Percentiles rank a stretch among this genome's conserved stretches.
Conservation (phyloP, 2,329 filamentous ascomycete genomes). For the Xenosphaeropsis pyriputrescens region DNA sequence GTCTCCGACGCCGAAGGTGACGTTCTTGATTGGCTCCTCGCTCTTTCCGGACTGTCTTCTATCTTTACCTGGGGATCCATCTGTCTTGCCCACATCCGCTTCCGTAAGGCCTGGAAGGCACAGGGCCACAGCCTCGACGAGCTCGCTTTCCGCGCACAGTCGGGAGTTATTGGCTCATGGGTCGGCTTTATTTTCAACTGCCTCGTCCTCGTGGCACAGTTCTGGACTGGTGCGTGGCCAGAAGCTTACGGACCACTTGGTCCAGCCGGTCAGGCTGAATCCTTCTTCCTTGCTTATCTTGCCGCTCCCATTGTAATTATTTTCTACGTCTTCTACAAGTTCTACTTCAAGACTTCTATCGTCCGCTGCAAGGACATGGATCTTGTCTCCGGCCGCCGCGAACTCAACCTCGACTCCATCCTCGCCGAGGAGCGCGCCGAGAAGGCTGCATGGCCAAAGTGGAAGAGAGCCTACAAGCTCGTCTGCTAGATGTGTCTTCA, state of each 20-base stretch:
- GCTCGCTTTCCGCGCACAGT: conserved; percentile 68
- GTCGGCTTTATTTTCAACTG: conserved; percentile 63
- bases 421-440: conserved; percentile 71
- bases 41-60: conserved; percentile 57
- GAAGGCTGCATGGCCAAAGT: conserved; percentile 52
- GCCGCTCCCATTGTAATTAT: conserved; percentile 52
- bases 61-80: conserved; percentile 76
- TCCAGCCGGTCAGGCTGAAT: conserved; percentile 32
- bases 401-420: conserved; percentile 68
- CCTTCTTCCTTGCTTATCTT: conserved; percentile 63
- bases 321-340: conserved; percentile 63
- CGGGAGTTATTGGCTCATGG: conserved; percentile 69
- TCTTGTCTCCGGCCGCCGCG: conserved; percentile 68
- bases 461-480: conserved; percentile 64
- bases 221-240: conserved; percentile 76
- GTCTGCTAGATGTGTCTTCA: conserved; percentile 36
- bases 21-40: conserved; percentile 69
- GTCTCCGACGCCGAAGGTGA: conserved; percentile 35
- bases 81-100: conserved; percentile 83
- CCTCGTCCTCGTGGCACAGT: conserved; percentile 67
- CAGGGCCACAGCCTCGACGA: conserved; percentile 60
- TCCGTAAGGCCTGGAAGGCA: conserved; percentile 63
- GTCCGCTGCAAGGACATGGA: conserved; percentile 67
- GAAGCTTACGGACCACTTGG: conserved; percentile 37
- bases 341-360: conserved; percentile 55